Evolutionary conservation across 495 filamentous ascomycete genomes (phyloP).

Genomic region (Hyaloscypha variabilis): DNA sequence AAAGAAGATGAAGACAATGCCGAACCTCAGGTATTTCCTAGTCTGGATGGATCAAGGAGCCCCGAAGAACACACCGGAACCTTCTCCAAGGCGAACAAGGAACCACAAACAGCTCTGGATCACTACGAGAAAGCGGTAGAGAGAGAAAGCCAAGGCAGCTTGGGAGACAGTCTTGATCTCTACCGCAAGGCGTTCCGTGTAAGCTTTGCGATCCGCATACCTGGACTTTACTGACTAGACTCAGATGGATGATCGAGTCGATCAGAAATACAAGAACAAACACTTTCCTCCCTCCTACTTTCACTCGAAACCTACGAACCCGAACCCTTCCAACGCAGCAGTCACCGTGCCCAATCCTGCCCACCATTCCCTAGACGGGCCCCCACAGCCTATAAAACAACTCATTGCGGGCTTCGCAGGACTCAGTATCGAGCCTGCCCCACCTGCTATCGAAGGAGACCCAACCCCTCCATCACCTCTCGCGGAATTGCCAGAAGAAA

Average conservation of each 20-base stretch:
- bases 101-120: slow-evolving; percentile 81
- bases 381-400: slow-evolving; percentile 56
- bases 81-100: slow-evolving; percentile 37
- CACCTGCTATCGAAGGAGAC: slow-evolving; percentile 62
- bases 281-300: slow-evolving; percentile 67
- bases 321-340: slow-evolving; percentile 57
- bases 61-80: slow-evolving; percentile 14
- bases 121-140: slow-evolving; percentile 93
- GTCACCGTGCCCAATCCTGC: slow-evolving; percentile 54
- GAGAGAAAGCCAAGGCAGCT: slow-evolving; percentile 77
- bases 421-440: slow-evolving; percentile 59
- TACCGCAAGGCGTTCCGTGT: slow-evolving; percentile 91
- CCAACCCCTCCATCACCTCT: slow-evolving; percentile 77
- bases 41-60: slow-evolving; percentile 24
- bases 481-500: slow-evolving; percentile 75
- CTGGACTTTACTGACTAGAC: slow-evolving; percentile 27
- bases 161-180: slow-evolving; percentile 87
- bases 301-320: slow-evolving; percentile 52
- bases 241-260: slow-evolving; percentile 80
- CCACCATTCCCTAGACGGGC: slow-evolving; percentile 61
- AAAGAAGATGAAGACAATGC: slow-evolving; percentile 41
- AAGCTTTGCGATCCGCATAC: slow-evolving; percentile 21
- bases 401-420: slow-evolving; percentile 76
- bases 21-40: slow-evolving; percentile 41
- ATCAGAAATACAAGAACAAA: slow-evolving; percentile 86